Base-by-base conservation (phyloP, 2,329 filamentous ascomycete species). In the Zymoseptoria brevis region DNA sequence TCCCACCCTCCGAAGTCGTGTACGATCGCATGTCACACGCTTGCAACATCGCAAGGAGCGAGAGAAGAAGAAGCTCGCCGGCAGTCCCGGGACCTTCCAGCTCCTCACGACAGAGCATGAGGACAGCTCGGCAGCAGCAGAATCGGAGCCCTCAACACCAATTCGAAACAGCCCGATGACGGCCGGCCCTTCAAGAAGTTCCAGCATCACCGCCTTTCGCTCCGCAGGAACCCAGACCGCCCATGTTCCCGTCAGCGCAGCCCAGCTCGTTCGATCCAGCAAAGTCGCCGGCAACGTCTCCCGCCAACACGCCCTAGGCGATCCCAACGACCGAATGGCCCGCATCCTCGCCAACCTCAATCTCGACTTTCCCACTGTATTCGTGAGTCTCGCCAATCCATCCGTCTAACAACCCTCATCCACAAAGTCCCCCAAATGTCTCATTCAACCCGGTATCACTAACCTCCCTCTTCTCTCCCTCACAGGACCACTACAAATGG, bases 401-500 rank as follows among this genome's bases (percentile, higher is more conserved):
- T n/a, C n/a, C n/a, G n/a, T n/a, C n/a, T n/a, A n/a, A n/a, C n/a
- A n/a, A n/a, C n/a, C n/a, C n/a, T n/a, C n/a, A n/a, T n/a, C n/a
- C n/a, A n/a, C n/a, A n/a, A n/a, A n/a, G n/a, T n/a, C n/a, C n/a
- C n/a, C n/a, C n/a, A n/a, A n/a, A n/a, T n/a, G n/a, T n/a, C n/a
- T n/a, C n/a, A n/a, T n/a, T n/a, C n/a, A n/a, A n/a, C n/a, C n/a
- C n/a, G n/a, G n/a, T n/a, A n/a, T n/a, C n/a, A n/a, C n/a, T 49
- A 53, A 56, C 53, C 29, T 50, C 26, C 19, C 51, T n/a, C 4
- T 13, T 50, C 9, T 53, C 55, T 19, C 48, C 53, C 5, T 16
- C 30, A 29, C 48, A 58, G 57, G 53, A 52, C 4, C 57, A 59
- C 11, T 59, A 56, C 54, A 56, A 50, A 21, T 59, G 57, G 57